A percentile compares a stretch with the other conserved stretches of the same genome.
phyloP scores from a whole-genome alignment of 2,329 filamentous ascomycete genomes.

The Diaporthe capsici region DNA sequence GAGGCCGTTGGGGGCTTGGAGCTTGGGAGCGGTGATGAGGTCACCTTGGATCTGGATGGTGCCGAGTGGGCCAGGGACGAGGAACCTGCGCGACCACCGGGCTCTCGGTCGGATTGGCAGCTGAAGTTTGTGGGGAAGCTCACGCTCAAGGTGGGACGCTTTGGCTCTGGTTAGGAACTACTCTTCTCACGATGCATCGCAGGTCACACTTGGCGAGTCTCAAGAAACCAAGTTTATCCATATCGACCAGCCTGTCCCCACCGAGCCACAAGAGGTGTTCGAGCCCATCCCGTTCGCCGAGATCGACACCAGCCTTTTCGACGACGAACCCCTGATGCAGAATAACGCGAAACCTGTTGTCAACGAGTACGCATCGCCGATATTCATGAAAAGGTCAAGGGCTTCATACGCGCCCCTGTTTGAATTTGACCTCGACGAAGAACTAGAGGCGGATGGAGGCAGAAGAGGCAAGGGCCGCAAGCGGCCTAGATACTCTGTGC shows the following conservation, averaged over 20 bases:
- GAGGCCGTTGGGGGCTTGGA: conserved; percentile 75
- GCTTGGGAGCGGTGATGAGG: conserved; percentile 83
- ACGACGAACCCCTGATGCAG: conserved; percentile 35
- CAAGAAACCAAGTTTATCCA: conserved; percentile 64
- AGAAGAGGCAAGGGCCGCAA: conserved; percentile 75
- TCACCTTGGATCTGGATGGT: conserved; percentile 78
- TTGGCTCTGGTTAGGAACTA: conserved; percentile 42
- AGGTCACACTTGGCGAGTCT: conserved; percentile 63
- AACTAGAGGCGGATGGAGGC: conserved; percentile 77
- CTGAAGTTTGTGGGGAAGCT: conserved; percentile 67
- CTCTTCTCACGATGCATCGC: not conserved
- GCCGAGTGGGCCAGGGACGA: conserved; percentile 74
- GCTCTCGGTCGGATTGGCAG: conserved; percentile 70
- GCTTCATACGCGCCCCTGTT: conserved; percentile 78
- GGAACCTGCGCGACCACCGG: conserved; percentile 62
- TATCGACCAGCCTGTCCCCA: conserved; percentile 61
- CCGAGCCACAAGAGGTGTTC: conserved; percentile 38
- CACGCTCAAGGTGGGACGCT: conserved; percentile 58
- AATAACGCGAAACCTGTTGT: conserved; percentile 42
- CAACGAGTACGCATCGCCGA: conserved; percentile 80
- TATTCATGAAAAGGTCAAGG: conserved; percentile 80
- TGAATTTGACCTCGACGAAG: conserved; percentile 73
- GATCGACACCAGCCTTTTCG: conserved; percentile 41
- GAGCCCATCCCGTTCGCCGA: conserved; percentile 32
- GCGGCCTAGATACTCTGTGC: conserved; percentile 76